phyloP scores from a whole-genome alignment of 768 basidiomycete genomes.

The Pholiota microspora region DNA sequence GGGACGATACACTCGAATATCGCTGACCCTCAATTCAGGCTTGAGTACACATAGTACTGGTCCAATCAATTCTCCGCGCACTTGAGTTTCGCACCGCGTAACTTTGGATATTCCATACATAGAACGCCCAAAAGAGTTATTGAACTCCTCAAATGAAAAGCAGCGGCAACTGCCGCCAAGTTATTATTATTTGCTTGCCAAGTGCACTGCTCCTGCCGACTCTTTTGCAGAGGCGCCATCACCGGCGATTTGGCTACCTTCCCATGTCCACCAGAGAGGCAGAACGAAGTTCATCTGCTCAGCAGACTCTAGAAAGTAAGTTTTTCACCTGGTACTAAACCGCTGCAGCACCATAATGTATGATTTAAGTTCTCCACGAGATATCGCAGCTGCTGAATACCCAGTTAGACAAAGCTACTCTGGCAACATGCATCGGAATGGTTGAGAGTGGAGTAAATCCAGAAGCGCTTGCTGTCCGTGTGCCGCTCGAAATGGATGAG shows the following conservation, averaged over 20 bases:
- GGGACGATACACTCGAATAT: too few relatives aligned
- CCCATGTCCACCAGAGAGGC: conserved; percentile 51
- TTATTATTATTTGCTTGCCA: too few relatives aligned
- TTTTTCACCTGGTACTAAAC: conserved; percentile 10
- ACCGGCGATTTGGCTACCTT: neutral
- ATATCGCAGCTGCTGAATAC: conserved; percentile 89
- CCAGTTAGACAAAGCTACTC: conserved; percentile 83
- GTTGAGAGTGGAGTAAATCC: conserved; percentile 93
- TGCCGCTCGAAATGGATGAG: conserved; percentile 4
- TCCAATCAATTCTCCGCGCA: too few relatives aligned
- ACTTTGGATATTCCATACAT: too few relatives aligned
- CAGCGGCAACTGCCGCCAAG: too few relatives aligned
- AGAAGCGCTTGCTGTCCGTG: conserved; percentile 79
- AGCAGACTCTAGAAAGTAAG: conserved; percentile 71
- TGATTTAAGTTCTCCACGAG: conserved; percentile 71
- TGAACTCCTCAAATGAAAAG: too few relatives aligned
- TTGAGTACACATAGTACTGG: too few relatives aligned
- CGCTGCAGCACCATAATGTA: neutral
- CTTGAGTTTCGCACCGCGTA: too few relatives aligned
- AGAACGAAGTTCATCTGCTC: conserved; percentile 60
- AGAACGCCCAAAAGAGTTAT: too few relatives aligned
- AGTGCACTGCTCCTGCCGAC: too few relatives aligned
- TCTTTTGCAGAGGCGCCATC: too few relatives aligned
- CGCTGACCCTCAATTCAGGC: too few relatives aligned
- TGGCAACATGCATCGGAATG: conserved; percentile 90